Base-by-base conservation (phyloP, 257 asterid genomes). In the Vinca minor region DNA sequence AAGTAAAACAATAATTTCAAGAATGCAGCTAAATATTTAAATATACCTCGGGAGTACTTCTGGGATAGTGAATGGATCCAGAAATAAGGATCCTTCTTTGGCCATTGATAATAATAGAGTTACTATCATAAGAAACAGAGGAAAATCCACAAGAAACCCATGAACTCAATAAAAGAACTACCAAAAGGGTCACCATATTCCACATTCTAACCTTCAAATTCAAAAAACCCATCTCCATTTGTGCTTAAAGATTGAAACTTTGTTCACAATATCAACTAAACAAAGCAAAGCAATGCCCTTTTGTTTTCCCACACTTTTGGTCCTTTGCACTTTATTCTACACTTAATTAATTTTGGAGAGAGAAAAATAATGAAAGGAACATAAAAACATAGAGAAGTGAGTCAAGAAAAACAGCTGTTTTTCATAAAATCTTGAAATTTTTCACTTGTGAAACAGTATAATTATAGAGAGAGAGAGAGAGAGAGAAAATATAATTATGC, bases 11-110 rank as follows among this genome's bases (percentile, higher is more conserved):
- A n/a, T n/a, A n/a, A n/a, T n/a, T n/a, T 21, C 39, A 62, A 38
- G 12, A 58, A 63, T 41, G 54, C 67, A 55, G 62, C 73, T n/a
- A 47, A 39, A 38, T 38, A 45, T n/a, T n/a, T n/a, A n/a, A n/a
- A n/a, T 15, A 79, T 67, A 87, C 97, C 96, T 90, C 96, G 64
- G 97, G 96, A 36, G 75, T 71, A 59, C 77, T 75, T 75, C 80
- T 67, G 61, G 80, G 80, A 38, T 75, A 75, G 64, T 75, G 80
- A 62, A 75, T 75, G 48, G 80, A 75, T 47, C 80, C 80, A 71
- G 80, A 75, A 39, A 75, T 38, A 45, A 75, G 80, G 53, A 75
- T 75, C 63, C 53, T 75, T 23, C 76, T 71, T 55, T 75, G 76
- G 21, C 80, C 80, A 75, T 75, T 75, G 5, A 75, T 38, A 63